A percentile compares a stretch with the other conserved stretches of the same genome.
Evolutionary conservation across 305 asterid genomes (phyloP).

Genomic region (Euphrasia arctica): DNA sequence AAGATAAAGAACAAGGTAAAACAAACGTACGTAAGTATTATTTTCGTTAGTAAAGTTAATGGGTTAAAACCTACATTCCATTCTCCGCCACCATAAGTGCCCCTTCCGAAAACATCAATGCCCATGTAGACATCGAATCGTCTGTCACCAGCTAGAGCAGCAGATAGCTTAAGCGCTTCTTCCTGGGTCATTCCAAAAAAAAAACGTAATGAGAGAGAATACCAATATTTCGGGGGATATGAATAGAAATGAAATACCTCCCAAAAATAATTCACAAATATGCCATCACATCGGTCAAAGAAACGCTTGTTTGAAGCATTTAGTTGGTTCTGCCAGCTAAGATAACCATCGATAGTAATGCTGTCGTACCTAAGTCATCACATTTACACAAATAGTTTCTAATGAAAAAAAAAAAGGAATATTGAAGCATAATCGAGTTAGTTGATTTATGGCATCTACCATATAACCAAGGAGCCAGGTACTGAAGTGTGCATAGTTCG

Average conservation of each 20-base stretch:
- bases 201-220: constrained; percentile 5
- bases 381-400: constrained; percentile 9
- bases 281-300: constrained; percentile 75
- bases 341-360: constrained; percentile 58
- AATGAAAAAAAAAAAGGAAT: not conserved
- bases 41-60: not conserved
- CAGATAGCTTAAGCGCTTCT: constrained; percentile 49
- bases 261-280: constrained; percentile 71
- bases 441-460: constrained; percentile 33
- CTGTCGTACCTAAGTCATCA: constrained; percentile 70
- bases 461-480: constrained; percentile 69
- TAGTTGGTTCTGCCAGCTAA: constrained; percentile 70
- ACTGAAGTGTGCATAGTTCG: constrained; percentile 60
- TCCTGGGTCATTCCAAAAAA: constrained; percentile 39
- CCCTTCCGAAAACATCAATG: constrained; percentile 73
- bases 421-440: not conserved
- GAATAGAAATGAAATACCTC: constrained; percentile 36
- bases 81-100: constrained; percentile 73
- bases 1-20: not conserved
- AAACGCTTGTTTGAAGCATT: constrained; percentile 65
- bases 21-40: not conserved
- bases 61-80: constrained; percentile 60
- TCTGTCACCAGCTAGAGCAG: constrained; percentile 72
- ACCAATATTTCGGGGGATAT: not conserved
- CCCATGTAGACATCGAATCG: constrained; percentile 75